A percentile compares a stretch with the other conserved stretches of the same genome.
Conservation (phyloP, 2,329 filamentous ascomycete genomes). For the Fusarium anthophilum region DNA sequence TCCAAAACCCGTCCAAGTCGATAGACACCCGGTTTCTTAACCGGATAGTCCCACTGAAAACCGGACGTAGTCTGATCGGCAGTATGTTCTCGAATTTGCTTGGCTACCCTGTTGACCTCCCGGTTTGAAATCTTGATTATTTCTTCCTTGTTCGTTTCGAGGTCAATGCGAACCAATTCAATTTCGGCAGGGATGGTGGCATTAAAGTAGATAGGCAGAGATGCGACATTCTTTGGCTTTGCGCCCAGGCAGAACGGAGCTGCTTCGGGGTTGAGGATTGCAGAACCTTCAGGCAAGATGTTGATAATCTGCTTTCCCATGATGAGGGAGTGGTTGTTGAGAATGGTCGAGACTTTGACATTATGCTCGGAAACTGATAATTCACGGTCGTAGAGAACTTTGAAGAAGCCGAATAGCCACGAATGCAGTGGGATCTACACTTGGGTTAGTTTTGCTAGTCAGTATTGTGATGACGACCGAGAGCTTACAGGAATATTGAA, state of each 20-base stretch:
- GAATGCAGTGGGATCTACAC: slow-evolving; percentile 74
- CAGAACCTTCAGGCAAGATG: slow-evolving; percentile 95
- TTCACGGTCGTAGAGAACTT: slow-evolving; percentile 91
- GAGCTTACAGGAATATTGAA: slow-evolving; percentile 80
- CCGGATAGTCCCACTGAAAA: slow-evolving; percentile 74
- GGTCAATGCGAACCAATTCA: slow-evolving; percentile 86
- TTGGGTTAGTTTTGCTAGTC: slow-evolving; percentile 12
- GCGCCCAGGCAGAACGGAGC: slow-evolving; percentile 83
- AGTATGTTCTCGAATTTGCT: slow-evolving; percentile 71
- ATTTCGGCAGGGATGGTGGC: slow-evolving; percentile 89
- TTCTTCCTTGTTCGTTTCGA: slow-evolving; percentile 83
- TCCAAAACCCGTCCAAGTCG: slow-evolving; percentile 86
- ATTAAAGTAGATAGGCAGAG: slow-evolving; percentile 90
- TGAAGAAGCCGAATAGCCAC: slow-evolving; percentile 77
- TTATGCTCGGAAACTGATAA: slow-evolving; percentile 91
- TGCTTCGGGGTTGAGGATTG: slow-evolving; percentile 83
- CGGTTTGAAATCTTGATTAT: slow-evolving; percentile 77
- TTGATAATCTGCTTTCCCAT: slow-evolving; percentile 97
- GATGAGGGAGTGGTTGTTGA: slow-evolving; percentile 93
- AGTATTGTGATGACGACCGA: not conserved
- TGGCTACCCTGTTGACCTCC: slow-evolving; percentile 79
- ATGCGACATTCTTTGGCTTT: slow-evolving; percentile 65
- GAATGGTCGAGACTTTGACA: slow-evolving; percentile 86
- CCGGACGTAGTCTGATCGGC: slow-evolving; percentile 69
- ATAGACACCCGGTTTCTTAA: slow-evolving; percentile 91